Conservation (phyloP, 495 filamentous ascomycete species). For the Aspergillus asperescens region DNA sequence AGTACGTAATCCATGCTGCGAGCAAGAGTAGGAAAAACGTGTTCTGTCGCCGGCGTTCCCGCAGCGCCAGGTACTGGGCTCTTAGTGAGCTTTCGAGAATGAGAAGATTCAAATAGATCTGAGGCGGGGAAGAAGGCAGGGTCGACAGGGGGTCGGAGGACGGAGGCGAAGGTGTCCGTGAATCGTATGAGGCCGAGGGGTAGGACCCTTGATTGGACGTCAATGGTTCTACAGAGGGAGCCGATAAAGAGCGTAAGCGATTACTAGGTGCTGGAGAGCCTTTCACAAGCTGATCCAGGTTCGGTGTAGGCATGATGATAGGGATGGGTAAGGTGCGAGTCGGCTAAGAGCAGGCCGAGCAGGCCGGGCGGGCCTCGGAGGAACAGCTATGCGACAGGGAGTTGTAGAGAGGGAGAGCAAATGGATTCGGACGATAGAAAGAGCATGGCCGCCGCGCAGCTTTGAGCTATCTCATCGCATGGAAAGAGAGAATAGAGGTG, state of each 20-base stretch:
- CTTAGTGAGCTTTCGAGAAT: constrained; percentile 94
- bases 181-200: constrained; percentile 26
- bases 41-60: constrained; percentile 83
- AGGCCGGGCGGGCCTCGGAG: neutral
- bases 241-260: constrained; percentile 27
- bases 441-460: constrained; percentile 28
- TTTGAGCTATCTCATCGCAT: constrained; percentile 25
- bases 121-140: constrained; percentile 86
- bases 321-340: neutral
- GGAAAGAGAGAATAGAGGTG: neutral
- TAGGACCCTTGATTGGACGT: constrained; percentile 28
- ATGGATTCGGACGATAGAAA: constrained; percentile 2
- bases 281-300: constrained; percentile 84
- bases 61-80: constrained; percentile 83
- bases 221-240: constrained; percentile 37
- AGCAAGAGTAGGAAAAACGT: constrained; percentile 89
- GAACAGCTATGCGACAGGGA: constrained; percentile 13
- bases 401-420: constrained; percentile 25
- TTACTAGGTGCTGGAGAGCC: constrained; percentile 58
- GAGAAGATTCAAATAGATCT: constrained; percentile 96
- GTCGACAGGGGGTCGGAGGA: constrained; percentile 68
- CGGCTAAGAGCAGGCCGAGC: neutral
- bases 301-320: constrained; percentile 48
- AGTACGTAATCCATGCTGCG: constrained; percentile 71
- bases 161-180: constrained; percentile 34